A percentile compares a stretch with the other conserved stretches of the same genome.
phyloP scores from a whole-genome alignment of 805 yeast species.

The Cyberlindnera xylosilytica region DNA sequence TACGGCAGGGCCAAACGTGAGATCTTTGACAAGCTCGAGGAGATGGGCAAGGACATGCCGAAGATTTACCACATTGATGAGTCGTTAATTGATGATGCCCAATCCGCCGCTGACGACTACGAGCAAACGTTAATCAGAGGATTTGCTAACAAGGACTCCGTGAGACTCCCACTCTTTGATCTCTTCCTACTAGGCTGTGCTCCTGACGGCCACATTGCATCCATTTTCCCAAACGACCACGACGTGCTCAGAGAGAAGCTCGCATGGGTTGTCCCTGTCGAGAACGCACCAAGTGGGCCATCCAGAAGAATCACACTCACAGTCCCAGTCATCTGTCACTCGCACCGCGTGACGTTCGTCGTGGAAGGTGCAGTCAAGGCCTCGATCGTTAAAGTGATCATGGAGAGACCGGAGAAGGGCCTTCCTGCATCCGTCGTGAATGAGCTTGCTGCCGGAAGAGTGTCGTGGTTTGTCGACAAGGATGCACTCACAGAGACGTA shows the following conservation, averaged over 20 bases:
- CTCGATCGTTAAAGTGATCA: conserved; percentile 82
- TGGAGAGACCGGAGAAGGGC: conserved; percentile 97
- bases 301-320: conserved; percentile 82
- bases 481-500: conserved; percentile 72
- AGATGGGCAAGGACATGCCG: conserved; percentile 45
- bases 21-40: conserved; percentile 63
- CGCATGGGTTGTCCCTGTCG: conserved; percentile 95
- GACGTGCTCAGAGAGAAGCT: conserved; percentile 82
- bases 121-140: conserved; percentile 83
- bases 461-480: conserved; percentile 95
- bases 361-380: conserved; percentile 97
- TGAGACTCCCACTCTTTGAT: conserved; percentile 93
- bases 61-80: conserved; percentile 82
- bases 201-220: conserved; percentile 97
- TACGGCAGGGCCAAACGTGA: conserved; percentile 86
- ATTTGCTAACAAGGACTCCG: conserved; percentile 95
- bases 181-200: conserved; percentile 92
- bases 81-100: conserved; percentile 68
- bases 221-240: conserved; percentile 86
- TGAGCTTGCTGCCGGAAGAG: conserved; percentile 95
- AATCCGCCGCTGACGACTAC: conserved; percentile 91
- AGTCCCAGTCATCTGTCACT: conserved; percentile 91
- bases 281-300: conserved; percentile 89
- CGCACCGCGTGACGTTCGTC: conserved; percentile 88
- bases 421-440: conserved; percentile 91